Conservation (phyloP, 1,284 basidiomycete genomes). For the Rhodotorula sp. region DNA sequence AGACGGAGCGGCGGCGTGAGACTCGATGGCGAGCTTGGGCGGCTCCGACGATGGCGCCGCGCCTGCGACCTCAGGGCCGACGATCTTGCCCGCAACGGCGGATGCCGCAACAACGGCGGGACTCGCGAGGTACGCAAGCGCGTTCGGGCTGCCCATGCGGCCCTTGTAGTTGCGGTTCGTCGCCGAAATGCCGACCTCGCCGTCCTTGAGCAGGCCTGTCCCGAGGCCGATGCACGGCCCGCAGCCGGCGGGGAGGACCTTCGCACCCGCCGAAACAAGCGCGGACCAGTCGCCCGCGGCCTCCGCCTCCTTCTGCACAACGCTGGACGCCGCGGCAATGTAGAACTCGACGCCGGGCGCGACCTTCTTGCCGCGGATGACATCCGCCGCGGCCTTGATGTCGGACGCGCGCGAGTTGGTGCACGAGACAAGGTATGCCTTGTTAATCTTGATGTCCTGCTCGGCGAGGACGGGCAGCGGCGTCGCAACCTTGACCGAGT, state of each 20-base stretch:
- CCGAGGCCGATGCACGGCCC: conserved; percentile 98
- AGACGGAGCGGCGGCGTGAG: conserved; percentile 45
- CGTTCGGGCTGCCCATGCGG: conserved; percentile 94
- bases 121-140: conserved; percentile 91
- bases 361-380: conserved; percentile 80
- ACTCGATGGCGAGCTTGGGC: conserved; percentile 54
- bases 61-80: conserved; percentile 63
- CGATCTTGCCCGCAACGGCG: conserved; percentile 88
- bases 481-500: conserved; percentile 94
- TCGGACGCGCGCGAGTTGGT: conserved; percentile 97
- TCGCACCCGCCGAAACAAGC: conserved; percentile 83
- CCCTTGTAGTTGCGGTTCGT: conserved; percentile 99
- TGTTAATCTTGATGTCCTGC: conserved; percentile 80
- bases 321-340: conserved; percentile 89
- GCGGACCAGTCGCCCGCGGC: conserved; percentile 83
- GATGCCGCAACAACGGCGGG: conserved; percentile 96
- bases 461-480: conserved; percentile 79
- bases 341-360: conserved; percentile 94
- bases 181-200: conserved; percentile 92
- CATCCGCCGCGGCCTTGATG: conserved; percentile 85
- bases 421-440: conserved; percentile 97
- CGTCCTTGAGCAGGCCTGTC: conserved; percentile 87
- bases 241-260: conserved; percentile 90
- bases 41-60: conserved; percentile 58
- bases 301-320: conserved; percentile 89